Base-by-base conservation (phyloP, 2,329 filamentous ascomycete genomes). In the Metarhizium rileyi region DNA sequence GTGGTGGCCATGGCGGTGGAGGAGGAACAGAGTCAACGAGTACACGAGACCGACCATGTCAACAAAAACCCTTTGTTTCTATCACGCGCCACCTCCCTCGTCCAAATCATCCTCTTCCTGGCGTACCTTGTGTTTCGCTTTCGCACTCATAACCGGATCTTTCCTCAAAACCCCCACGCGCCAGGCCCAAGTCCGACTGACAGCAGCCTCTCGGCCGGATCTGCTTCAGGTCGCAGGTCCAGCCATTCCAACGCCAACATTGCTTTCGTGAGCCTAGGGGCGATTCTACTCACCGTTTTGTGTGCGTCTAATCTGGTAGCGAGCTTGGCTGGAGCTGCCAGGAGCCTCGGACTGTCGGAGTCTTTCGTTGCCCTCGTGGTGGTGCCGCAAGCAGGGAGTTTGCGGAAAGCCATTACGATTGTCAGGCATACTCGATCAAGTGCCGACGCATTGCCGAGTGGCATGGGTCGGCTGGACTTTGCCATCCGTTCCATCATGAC, bases 61-160 rank as follows among this genome's bases (percentile, higher is more conserved):
- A 51, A 49, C 26, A 35, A 42, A 9, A 49, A 50, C 27, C 49
- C 49, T 8, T 44, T 55, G 12, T 51, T 53, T 38, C 51, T 55
- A 12, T 55, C 53, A 1, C 53, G 50, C 44, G 50, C 50, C 33
- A 53, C 53, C 2, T 52, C 53, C 22, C 22, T 50, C 4, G 47
- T 52, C 5, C 51, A 53, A 23, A 48, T 53, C 23, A 16, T 51
- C 14, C 49, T 55, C 18, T 55, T 55, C 38, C 40, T 55, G 18
- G 48, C 53, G 9, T 55, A 55, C 47, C 49, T 55, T 4, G 44
- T 49, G 2, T 55, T 55, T 22, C 53, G 53, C 26, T 55, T 53
- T 42, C 41, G 48, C n/a, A 55, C 53, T 5, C 53, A 55, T 12
- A 48, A 49, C 35, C 46, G 47, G 12, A 49, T 55, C 47, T 55